Base-by-base conservation (phyloP, 202 grass and related monocot species). In the Digitaria exilis region DNA sequence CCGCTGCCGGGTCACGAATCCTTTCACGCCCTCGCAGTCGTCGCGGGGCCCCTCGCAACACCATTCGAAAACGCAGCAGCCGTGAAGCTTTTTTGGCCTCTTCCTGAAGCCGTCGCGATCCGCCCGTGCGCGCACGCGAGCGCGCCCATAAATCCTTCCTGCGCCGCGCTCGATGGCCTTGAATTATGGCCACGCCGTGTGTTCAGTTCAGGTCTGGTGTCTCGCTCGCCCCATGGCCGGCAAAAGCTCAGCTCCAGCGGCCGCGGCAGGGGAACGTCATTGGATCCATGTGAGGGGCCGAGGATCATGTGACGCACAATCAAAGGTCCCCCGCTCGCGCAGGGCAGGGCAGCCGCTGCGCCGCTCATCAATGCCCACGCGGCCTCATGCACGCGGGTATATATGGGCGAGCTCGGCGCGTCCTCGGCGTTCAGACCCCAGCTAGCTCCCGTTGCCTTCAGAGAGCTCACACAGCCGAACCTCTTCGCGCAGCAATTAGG, bases 261-360 rank as follows among this genome's bases (percentile, higher is more conserved):
- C 4, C 65, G n/a, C 6, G 22, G 46, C 45, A 32, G 68, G 67
- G 22, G 74, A 30, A 2, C 26, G 78, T 80, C 87, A 93, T 63
- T 70, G 87, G 71, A 89, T 87, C 87, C 89, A 15, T 94, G 89
- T 92, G 89, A 93, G 69, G 89, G 62, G 90, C 73, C 92, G 85
- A 76, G 89, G 84, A 94, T 94, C 92, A 92, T 92, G 92, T 94
- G 92, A 94, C 59, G 77, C 89, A 79, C 84, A 82, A 86, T 94
- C 84, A 94, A 91, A 87, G 86, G 82, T 80, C 73, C 78, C 75
- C 78, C 74, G 59, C 75, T 78, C 64, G 82, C 73, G 65, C 37
- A 39, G 37, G 37, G 37, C 37, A 39, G 76, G 37, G 37, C 37
- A 39, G 76, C 89, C 82, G 55, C 78, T 76, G 83, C 82, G 19